Evolutionary conservation across 768 basidiomycete species (phyloP).

Genomic region (Lactifluus echinatus): DNA sequence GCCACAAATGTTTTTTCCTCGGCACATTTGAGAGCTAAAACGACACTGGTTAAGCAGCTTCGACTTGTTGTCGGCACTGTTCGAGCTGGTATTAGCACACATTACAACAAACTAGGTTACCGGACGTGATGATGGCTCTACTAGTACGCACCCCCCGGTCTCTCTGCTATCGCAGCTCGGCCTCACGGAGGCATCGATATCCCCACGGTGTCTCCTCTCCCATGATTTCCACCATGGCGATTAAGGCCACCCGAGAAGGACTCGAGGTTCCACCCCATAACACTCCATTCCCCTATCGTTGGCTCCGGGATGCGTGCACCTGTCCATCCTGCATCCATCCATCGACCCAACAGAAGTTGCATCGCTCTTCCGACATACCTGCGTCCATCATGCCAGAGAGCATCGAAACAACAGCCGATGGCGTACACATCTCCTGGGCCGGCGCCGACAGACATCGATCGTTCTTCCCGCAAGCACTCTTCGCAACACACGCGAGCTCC

Average conservation of each 20-base stretch:
- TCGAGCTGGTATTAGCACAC: not conserved
- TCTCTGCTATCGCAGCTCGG: not conserved
- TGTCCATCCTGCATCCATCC: slow-evolving; percentile 69
- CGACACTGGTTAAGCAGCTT: too few relatives aligned
- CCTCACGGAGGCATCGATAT: not conserved
- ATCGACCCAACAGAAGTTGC: slow-evolving; percentile 68
- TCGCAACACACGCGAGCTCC: slow-evolving; percentile 39
- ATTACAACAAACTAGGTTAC: not conserved
- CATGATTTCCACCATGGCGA: not conserved
- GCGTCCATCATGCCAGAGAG: slow-evolving; percentile 37
- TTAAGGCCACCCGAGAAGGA: not conserved
- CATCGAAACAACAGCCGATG: slow-evolving; percentile 35
- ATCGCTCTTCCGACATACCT: slow-evolving; percentile 58
- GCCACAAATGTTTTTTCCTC: too few relatives aligned
- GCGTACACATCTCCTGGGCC: slow-evolving; percentile 45
- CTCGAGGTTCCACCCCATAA: slow-evolving; percentile 27
- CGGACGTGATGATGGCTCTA: not conserved
- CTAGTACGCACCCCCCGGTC: not conserved
- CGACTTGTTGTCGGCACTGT: too few relatives aligned
- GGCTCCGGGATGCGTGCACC: slow-evolving; percentile 82
- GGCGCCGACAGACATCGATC: slow-evolving; percentile 48
- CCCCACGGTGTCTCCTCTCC: not conserved
- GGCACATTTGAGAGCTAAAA: too few relatives aligned
- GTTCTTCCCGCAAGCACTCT: slow-evolving; percentile 40
- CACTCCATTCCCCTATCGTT: slow-evolving; percentile 51